Base-by-base conservation (phyloP, 306 rosid genomes). In the Dryas drummondii region DNA sequence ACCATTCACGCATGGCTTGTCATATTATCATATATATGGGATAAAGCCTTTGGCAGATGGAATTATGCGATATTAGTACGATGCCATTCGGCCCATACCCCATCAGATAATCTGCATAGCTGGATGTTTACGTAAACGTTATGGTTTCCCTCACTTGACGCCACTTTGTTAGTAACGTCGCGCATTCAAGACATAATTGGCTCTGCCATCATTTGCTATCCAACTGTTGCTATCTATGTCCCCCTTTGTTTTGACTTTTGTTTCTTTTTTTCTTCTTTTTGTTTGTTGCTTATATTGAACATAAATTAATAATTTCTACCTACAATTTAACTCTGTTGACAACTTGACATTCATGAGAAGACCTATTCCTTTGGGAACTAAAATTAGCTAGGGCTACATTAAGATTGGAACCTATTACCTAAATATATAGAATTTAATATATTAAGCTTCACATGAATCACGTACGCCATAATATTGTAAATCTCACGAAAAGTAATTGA, bases 151-250 rank as follows among this genome's bases (percentile, higher is more conserved):
- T 17, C 14, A 22, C 48, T 52, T 19, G 55, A 71, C 68, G 50
- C 26, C 26, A 71, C 77, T 19, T 64, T 47, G 45, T 72, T 71
- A 32, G 32, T 56, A 71, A 78, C 47, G 59, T 51, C 14, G 13
- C 22, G 9, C 14, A 14, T 32, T 22, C 41, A 41, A 37, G 16
- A 53, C 46, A 16, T n/a, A 37, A 27, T 37, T 26, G 54, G 52
- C 12, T 11, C 6, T 42, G 52, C 65, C 49, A 42, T 7, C 16
- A 4, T 12, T 44, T 32, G 37, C 37, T 32, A 32, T 32, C 37
- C 47, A 10, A 32, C 7, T 48, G 50, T 74, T 50, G 16, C 60
- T 62, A 48, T 17, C 0, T 32, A 14, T 40, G 53, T 7, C 26
- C 11, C 65, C 56, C 66, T 58, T 17, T 3, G 5, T 4, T 54